These are phyloP conservation scores for Spergularia azorica DNA, from an alignment of 179 eudicot genomes.

Conservation along the genomic window DNA sequence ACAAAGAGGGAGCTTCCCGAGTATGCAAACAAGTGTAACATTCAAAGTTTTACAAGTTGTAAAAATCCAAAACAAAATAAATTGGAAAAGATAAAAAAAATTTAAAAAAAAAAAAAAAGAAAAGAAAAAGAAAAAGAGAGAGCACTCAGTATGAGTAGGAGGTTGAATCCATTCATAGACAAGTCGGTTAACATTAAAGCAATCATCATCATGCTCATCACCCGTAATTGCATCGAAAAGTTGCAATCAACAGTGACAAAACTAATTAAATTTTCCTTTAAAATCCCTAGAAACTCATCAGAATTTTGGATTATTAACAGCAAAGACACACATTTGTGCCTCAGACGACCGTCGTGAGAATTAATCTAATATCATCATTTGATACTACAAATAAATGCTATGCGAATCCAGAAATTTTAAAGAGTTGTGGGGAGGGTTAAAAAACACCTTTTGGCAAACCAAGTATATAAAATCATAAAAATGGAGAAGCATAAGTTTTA, in stretches of 20 bases:
- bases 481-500: too few relatives aligned
- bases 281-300: slow-evolving; percentile 9
- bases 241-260: neutral
- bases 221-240: too few relatives aligned
- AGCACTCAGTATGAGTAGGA: slow-evolving; percentile 12
- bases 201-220: neutral
- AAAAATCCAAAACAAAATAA: neutral
- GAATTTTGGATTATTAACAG: slow-evolving; percentile 13
- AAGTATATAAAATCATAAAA: too few relatives aligned
- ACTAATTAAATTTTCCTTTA: neutral
- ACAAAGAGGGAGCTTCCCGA: too few relatives aligned
- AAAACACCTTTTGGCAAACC: neutral
- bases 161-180: neutral
- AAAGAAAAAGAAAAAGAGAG: neutral
- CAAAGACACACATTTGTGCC: slow-evolving; percentile 17
- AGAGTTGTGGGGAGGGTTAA: too few relatives aligned
- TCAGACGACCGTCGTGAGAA: slow-evolving; percentile 28
- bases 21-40: too few relatives aligned
- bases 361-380: slow-evolving; percentile 25
- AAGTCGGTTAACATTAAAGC: neutral
- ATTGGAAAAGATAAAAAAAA: neutral
- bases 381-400: neutral
- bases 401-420: too few relatives aligned
- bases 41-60: too few relatives aligned
- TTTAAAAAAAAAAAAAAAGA: neutral